Percentiles rank a stretch among this genome's conserved stretches.
These are phyloP conservation scores for Tricholoma sp. DNA, from an alignment of 768 basidiomycete genomes.

Conservation along the genomic window DNA sequence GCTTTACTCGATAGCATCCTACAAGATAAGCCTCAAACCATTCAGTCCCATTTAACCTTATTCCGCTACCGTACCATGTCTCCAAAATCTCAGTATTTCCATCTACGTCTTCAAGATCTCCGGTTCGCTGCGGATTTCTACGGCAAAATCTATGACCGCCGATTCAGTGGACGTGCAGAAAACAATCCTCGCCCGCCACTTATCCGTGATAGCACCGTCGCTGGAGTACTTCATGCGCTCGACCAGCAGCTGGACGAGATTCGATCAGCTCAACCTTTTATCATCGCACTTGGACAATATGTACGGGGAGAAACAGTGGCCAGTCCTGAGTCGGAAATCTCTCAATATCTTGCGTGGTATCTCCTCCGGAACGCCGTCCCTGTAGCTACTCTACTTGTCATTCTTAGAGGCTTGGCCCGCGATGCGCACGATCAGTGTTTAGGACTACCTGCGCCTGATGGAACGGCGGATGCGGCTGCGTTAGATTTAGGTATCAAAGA, in stretches of 20 bases:
- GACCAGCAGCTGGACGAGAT: conserved; percentile 52
- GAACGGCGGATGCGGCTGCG: conserved; percentile 32
- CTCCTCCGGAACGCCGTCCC: conserved; percentile 66
- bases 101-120: conserved; percentile 67
- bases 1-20: conserved; percentile 81
- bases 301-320: conserved; percentile 44
- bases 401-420: conserved; percentile 56
- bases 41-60: conserved; percentile 70
- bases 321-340: conserved; percentile 24
- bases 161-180: conserved; percentile 69
- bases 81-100: conserved; percentile 54
- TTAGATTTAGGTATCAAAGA: conserved; percentile 65
- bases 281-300: conserved; percentile 44
- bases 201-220: conserved; percentile 67
- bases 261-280: conserved; percentile 35
- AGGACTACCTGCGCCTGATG: conserved; percentile 44
- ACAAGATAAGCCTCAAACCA: conserved; percentile 81
- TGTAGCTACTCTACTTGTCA: conserved; percentile 57
- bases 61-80: conserved; percentile 64
- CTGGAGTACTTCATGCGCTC: conserved; percentile 57
- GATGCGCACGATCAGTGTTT: conserved; percentile 59
- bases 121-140: conserved; percentile 77
- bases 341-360: conserved; percentile 62
- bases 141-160: conserved; percentile 63
- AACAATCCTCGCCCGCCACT: conserved; percentile 62